Evolutionary conservation across 352 stramenopile species (phyloP), one percentile per base, ranked within the genome.

Genomic region (Phytopythium mirpurense): DNA sequence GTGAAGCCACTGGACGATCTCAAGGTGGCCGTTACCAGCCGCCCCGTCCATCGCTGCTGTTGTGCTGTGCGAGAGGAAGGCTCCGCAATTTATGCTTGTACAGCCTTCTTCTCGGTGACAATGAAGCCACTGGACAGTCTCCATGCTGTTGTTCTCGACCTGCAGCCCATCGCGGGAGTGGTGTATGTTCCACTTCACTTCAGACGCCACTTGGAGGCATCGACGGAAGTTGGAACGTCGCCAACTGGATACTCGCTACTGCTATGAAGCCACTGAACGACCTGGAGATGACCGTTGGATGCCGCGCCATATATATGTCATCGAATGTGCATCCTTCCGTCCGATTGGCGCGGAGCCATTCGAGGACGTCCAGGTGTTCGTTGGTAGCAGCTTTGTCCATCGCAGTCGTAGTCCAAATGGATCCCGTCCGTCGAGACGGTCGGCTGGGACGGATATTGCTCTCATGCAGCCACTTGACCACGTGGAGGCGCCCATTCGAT

Each of bases 1-100:
- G 26, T 72, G 63, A 1, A 75, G 60, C 56, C 56, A 75, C 27
- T 54, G 53, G 0, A 74, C 31, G 7, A 47, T 57, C 10, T 70
- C 58, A 0, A 70, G 40, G 12, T 68, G 53, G 0, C 64, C 64
- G 2, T 63, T 56, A 1, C 26, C 57, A 10, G 70, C 62, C 3
- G 70, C 70, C n/a, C 60, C 57, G 51, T 81, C 59, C 62, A 81
- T 75, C 1, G 70, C 68, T 19, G 57, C 54, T 8, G 35, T 47
- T 3, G 70, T 74, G 18, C 68, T n/a, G n/a, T n/a, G n/a, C n/a
- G n/a, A n/a, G n/a, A n/a, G n/a, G n/a, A n/a, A n/a, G n/a, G n/a
- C n/a, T n/a, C n/a, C n/a, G n/a, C n/a, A n/a, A n/a, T n/a, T n/a
- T n/a, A 63, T 10, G 57, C 51, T 24, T 23, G 34, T 36, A 11